phyloP scores from a whole-genome alignment of 208 protist species.

The Trypanosomatidae sp. region DNA sequence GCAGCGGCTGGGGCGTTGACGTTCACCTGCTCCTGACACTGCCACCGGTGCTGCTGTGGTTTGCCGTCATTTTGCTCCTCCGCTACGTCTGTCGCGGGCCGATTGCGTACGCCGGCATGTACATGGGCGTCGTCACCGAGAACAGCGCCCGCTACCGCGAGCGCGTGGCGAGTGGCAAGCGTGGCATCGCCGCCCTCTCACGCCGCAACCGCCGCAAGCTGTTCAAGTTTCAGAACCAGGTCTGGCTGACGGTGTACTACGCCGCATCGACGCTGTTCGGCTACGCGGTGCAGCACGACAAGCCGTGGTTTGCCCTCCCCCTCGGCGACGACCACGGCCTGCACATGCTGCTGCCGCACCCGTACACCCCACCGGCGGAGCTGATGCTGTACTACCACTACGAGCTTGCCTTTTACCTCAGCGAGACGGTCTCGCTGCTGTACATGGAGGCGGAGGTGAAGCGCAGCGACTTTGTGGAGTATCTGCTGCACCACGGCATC shows the following conservation, averaged over 20 bases:
- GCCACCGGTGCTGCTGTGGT: constrained; percentile 22
- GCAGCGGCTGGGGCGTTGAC: constrained; percentile 30
- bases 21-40: constrained; percentile 9
- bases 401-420: constrained; percentile 51
- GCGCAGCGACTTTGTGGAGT: constrained; percentile 58
- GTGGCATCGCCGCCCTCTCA: constrained; percentile 14
- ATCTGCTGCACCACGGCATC: constrained; percentile 41
- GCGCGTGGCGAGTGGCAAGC: constrained; percentile 8
- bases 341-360: constrained; percentile 29
- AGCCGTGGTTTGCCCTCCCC: constrained; percentile 48
- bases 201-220: constrained; percentile 14
- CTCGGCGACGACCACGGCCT: constrained; percentile 14
- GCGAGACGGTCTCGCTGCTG: constrained; percentile 35
- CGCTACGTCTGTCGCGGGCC: constrained; percentile 23
- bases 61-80: constrained; percentile 26
- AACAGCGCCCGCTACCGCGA: constrained; percentile 8
- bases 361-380: constrained; percentile 20
- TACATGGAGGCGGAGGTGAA: constrained; percentile 31
- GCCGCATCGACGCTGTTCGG: constrained; percentile 31
- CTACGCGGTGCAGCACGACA: constrained; percentile 15
- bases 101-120: constrained; percentile 31
- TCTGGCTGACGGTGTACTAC: constrained; percentile 60
- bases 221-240: constrained; percentile 60
- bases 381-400: constrained; percentile 54
- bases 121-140: constrained; percentile 38